Conservation (phyloP, 805 yeast genomes). For the Ogataea glucozyma region DNA sequence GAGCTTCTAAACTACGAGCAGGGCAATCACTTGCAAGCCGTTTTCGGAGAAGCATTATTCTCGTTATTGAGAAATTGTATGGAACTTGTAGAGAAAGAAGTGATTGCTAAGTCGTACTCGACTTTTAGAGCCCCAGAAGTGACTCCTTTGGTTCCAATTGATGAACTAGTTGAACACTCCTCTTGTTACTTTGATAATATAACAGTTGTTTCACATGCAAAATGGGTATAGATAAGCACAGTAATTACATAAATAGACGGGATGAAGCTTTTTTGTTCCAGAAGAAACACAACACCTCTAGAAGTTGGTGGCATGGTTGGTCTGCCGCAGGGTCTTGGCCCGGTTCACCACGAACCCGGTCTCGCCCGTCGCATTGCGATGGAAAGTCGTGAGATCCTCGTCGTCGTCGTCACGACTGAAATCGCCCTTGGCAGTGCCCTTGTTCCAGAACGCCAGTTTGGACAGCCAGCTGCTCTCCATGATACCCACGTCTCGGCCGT, state of each 20-base stretch:
- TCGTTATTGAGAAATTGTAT: too few species aligned
- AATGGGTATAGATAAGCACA: slow-evolving; percentile 7
- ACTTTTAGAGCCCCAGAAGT: slow-evolving; percentile 85
- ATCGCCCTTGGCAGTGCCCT: slow-evolving; percentile 23
- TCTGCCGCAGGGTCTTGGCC: slow-evolving; percentile 31
- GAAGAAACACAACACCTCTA: slow-evolving; percentile 7
- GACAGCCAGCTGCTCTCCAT: slow-evolving; percentile 30
- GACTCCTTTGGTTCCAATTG: slow-evolving; percentile 68
- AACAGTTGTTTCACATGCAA: too few species aligned
- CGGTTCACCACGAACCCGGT: slow-evolving; percentile 35
- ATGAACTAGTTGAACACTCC: too few species aligned
- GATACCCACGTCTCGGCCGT: slow-evolving; percentile 35
- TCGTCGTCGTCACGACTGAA: slow-evolving; percentile 28
- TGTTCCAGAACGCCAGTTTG: slow-evolving; percentile 30
- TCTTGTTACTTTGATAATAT: too few species aligned
- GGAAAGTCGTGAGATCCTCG: slow-evolving; percentile 19
- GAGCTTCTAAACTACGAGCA: too few species aligned
- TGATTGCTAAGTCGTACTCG: slow-evolving; percentile 75
- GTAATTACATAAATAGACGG: slow-evolving; percentile 2
- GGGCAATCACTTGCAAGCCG: too few species aligned
- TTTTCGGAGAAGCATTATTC: too few species aligned
- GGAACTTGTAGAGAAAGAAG: too few species aligned
- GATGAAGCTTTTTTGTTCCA: background rate
- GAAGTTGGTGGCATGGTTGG: slow-evolving; percentile 30
- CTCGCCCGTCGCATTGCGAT: slow-evolving; percentile 22